Evolutionary conservation across 371 early-diverging fungal species (phyloP).

Genomic region (Syncephalastrum monosporum): DNA sequence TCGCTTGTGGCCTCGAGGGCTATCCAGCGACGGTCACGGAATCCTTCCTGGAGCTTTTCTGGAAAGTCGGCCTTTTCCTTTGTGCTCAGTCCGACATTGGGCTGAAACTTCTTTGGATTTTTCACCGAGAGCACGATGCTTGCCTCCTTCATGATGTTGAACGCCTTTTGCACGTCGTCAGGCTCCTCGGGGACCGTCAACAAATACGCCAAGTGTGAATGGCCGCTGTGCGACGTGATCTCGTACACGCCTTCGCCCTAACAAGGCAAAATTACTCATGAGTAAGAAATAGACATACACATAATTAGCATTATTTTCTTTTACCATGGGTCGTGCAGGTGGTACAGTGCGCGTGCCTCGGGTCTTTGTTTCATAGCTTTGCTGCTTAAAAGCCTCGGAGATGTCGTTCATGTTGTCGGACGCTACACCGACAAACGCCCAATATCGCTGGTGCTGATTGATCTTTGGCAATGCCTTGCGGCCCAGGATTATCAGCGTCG

Average conservation of each 20-base stretch:
- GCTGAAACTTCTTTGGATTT: conserved; percentile 13
- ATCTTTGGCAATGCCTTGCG: conserved; percentile 26
- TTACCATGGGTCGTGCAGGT: conserved; percentile 34
- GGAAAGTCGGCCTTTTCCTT: conserved; percentile 30
- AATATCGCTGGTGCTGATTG: conserved; percentile 24
- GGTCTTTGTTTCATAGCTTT: conserved; percentile 43
- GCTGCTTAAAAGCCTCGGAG: conserved; percentile 24
- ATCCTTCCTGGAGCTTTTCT: conserved; percentile 16
- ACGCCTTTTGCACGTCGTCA: conserved; percentile 41
- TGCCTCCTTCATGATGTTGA: conserved; percentile 44
- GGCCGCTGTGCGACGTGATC: conserved; percentile 25
- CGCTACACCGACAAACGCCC: conserved; percentile 41
- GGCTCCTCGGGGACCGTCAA: conserved; percentile 38
- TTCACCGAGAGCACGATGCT: conserved; percentile 51
- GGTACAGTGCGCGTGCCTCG: conserved; percentile 31
- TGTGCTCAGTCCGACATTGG: conserved; percentile 22
- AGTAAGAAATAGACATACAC: background rate
- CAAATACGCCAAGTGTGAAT: conserved; percentile 38
- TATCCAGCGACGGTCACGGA: conserved; percentile 32
- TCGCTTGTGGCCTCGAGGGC: conserved; percentile 27
- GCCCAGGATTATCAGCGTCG: conserved; percentile 34
- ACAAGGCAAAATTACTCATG: background rate
- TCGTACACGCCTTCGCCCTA: conserved; percentile 34
- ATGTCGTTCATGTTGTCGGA: conserved; percentile 26
- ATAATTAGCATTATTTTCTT: background rate